Evolutionary conservation across 495 filamentous ascomycete genomes (phyloP).

Genomic region (Aspergillus steynii): DNA sequence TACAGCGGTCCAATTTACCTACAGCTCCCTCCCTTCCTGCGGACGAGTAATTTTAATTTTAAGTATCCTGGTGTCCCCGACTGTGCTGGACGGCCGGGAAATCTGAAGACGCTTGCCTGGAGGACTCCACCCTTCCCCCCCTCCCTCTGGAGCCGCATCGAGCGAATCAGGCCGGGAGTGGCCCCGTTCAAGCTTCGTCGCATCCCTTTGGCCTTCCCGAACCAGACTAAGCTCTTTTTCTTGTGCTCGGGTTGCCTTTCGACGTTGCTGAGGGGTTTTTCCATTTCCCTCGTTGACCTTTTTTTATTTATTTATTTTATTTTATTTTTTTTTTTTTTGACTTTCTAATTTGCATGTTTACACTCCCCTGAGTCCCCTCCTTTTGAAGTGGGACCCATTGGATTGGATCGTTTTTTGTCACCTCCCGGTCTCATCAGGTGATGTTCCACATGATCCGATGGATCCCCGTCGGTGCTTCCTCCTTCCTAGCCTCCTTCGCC

Average conservation of each 20-base stretch:
- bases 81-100: too few species aligned
- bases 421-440: not conserved
- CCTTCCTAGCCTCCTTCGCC: not conserved
- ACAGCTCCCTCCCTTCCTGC: too few species aligned
- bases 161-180: constrained; percentile 11
- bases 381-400: too few species aligned
- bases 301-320: not conserved
- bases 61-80: too few species aligned
- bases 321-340: not conserved
- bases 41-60: too few species aligned
- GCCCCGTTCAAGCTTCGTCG: constrained; percentile 18
- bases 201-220: constrained; percentile 17
- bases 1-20: too few species aligned
- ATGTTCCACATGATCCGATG: not conserved
- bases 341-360: too few species aligned
- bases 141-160: constrained; percentile 1
- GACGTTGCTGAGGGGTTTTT: not conserved
- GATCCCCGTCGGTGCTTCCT: too few species aligned
- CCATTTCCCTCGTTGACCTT: not conserved
- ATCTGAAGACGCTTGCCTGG: not conserved
- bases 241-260: not conserved
- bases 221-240: constrained; percentile 11
- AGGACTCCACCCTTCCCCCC: not conserved
- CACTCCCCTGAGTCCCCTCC: too few species aligned
- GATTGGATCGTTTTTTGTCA: too few species aligned